Evolutionary conservation across 2,329 filamentous ascomycete species (phyloP), one percentile per base, ranked within the genome.

Genomic region (Zalaria obscura): DNA sequence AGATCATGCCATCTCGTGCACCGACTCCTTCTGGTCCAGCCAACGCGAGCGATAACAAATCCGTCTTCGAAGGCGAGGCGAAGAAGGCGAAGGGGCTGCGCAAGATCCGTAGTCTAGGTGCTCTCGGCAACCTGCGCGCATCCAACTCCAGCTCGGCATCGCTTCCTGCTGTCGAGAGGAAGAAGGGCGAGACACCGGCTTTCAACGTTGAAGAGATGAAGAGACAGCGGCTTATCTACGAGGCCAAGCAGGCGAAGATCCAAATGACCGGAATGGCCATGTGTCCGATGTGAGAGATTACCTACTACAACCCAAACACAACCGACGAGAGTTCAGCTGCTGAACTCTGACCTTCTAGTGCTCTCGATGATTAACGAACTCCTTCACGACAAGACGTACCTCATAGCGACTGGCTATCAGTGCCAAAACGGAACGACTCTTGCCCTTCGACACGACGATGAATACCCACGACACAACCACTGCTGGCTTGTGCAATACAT

Each of bases 171-270:
- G 55, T 55, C 25, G 51, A 51, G 10, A 32, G 3, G n/a, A 7
- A 32, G n/a, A 56, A 38, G 8, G 41, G 57, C 35, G 54, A 53
- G 18, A 41, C 45, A 18, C 62, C 67, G 4, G 51, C 55, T 18
- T 72, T 71, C 50, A 66, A 73, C 40, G 59, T 64, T 28, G 66
- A 70, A 28, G 66, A 69, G 41, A 64, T 68, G 53, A 66, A 65
- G 48, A 60, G 64, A 43, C 59, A 62, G 40, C 62, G 68, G 36
- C 52, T 69, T 51, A 60, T 65, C 35, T 66, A 64, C 56, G 69
- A 72, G 46, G 66, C 67, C 26, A 59, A 60, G 31, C 38, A 38
- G 10, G 35, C 38, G 29, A 44, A 44, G 39, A 32, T 32, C 7
- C 7, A 7, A 2, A 32, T 32, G 29, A 32, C 7, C n/a, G 7